Evolutionary conservation across 2,329 filamentous ascomycete species (phyloP).

Genomic region (Beauveria sp.): DNA sequence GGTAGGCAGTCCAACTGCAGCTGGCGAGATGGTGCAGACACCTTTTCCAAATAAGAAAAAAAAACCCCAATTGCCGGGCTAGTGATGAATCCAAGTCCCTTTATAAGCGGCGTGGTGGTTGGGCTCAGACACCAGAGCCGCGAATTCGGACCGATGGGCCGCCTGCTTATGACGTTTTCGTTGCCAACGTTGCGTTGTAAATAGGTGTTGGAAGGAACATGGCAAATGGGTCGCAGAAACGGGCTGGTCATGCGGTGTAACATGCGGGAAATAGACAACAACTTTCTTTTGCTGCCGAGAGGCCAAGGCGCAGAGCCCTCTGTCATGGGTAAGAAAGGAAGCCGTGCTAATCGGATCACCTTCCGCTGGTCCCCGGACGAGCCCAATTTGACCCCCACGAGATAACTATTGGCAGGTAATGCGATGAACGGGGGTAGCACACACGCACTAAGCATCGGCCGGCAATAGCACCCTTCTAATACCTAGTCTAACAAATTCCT

Average conservation of each 20-base stretch:
- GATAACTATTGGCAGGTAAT: neutral
- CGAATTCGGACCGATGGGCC: slow-evolving; percentile 11
- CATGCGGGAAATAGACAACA: neutral
- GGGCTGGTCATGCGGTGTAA: neutral
- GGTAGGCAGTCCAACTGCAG: neutral
- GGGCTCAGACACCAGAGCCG: neutral
- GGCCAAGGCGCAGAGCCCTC: neutral
- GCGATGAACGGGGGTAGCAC: no score
- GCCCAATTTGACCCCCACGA: slow-evolving; percentile 11
- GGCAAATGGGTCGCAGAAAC: neutral
- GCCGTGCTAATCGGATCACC: slow-evolving; percentile 8
- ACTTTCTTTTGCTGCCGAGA: neutral
- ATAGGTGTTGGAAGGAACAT: neutral
- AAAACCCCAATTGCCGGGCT: neutral
- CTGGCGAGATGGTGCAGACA: neutral
- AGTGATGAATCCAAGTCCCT: neutral
- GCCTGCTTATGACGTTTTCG: neutral
- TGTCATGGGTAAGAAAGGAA: neutral
- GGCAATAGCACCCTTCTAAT: neutral
- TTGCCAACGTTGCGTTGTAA: neutral
- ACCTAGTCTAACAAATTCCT: no score
- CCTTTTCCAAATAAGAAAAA: neutral
- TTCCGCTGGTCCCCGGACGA: slow-evolving; percentile 3
- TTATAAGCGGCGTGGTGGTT: neutral
- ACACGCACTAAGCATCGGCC: no score